A percentile compares a stretch with the other conserved stretches of the same genome.
Evolutionary conservation across 2,329 filamentous ascomycete species (phyloP).

Genomic region (Aureobasidium lini): DNA sequence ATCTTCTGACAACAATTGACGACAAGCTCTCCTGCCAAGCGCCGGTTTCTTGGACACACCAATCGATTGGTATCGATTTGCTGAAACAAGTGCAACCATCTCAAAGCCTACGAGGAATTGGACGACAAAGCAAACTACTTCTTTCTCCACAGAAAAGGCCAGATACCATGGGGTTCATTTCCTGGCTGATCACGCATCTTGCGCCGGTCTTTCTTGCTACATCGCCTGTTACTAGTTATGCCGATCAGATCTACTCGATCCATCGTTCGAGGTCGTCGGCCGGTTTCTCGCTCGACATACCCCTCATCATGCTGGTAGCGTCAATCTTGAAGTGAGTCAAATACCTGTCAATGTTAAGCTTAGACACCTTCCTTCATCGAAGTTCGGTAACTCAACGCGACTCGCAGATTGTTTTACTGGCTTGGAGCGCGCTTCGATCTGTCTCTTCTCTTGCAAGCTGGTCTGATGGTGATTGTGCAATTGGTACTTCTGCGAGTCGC

Average conservation of each 20-base stretch:
- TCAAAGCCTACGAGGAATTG: background rate
- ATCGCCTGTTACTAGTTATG: conserved; percentile 58
- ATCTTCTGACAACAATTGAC: background rate
- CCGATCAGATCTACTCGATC: conserved; percentile 60
- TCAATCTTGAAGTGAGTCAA: conserved; percentile 52
- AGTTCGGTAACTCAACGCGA: background rate
- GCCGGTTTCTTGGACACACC: background rate
- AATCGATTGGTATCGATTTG: background rate
- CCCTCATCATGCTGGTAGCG: conserved; percentile 58
- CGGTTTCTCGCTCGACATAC: conserved; percentile 60
- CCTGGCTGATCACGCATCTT: conserved; percentile 28
- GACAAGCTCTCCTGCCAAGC: conserved; percentile 8
- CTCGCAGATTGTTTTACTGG: conserved; percentile 56
- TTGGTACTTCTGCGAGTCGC: conserved; percentile 53
- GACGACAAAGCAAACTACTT: background rate
- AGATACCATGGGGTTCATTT: conserved; percentile 18
- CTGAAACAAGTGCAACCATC: background rate
- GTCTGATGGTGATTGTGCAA: conserved; percentile 54
- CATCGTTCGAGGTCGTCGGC: conserved; percentile 52
- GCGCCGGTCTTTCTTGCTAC: conserved; percentile 44
- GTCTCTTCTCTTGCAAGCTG: conserved; percentile 52
- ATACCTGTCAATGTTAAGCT: background rate
- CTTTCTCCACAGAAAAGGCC: background rate
- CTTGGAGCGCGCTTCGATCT: conserved; percentile 54
- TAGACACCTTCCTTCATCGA: background rate